Evolutionary conservation across 2,329 filamentous ascomycete species (phyloP).

Genomic region (Tolypocladium inflatum): DNA sequence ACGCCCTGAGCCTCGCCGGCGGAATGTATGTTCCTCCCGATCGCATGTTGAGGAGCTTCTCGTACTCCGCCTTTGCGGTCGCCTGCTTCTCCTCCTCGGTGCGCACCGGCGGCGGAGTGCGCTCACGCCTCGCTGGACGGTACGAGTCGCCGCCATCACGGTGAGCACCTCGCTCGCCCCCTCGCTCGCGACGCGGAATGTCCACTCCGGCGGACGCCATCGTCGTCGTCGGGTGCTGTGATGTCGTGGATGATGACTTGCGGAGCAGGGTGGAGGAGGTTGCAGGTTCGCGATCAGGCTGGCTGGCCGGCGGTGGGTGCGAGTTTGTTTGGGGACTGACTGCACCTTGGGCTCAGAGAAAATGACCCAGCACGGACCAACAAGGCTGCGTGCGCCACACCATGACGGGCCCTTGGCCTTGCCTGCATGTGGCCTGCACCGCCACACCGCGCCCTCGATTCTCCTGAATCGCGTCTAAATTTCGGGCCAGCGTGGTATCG

Average conservation of each 20-base stretch:
- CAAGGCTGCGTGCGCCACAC: neutral
- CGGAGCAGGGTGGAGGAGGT: neutral
- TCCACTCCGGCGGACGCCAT: conserved; percentile 38
- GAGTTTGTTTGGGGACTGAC: neutral
- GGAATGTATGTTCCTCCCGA: conserved; percentile 96
- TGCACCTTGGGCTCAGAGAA: conserved; percentile 4
- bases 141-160: conserved; percentile 43
- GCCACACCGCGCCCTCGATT: neutral
- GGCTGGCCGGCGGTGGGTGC: neutral
- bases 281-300: neutral
- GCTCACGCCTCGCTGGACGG: conserved; percentile 28
- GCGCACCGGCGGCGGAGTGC: conserved; percentile 28
- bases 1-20: conserved; percentile 76
- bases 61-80: conserved; percentile 83
- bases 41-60: conserved; percentile 83
- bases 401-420: neutral
- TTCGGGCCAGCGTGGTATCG: conserved; percentile 7
- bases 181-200: conserved; percentile 28
- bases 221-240: conserved; percentile 12
- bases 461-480: conserved; percentile 3
- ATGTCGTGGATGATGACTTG: neutral
- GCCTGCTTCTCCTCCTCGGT: conserved; percentile 80
- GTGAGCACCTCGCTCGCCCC: conserved; percentile 5
- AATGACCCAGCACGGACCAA: conserved; percentile 15
- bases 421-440: neutral